Conservation (phyloP, 2,329 filamentous ascomycete genomes). For the Fusarium camptoceras region DNA sequence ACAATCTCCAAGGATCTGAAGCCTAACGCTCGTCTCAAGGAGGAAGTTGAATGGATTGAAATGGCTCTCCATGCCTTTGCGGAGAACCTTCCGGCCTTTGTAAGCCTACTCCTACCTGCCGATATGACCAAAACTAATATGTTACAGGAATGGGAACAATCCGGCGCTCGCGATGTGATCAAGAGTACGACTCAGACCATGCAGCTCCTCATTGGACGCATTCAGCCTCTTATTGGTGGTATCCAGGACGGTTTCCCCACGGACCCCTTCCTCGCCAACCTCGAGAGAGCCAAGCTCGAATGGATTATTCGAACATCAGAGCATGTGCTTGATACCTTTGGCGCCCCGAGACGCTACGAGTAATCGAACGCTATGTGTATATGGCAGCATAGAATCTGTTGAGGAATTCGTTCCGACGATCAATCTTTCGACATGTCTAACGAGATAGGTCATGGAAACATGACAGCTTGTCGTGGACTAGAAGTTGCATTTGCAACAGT, state of each 20-base stretch:
- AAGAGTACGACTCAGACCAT: constrained; percentile 56
- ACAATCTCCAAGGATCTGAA: constrained; percentile 71
- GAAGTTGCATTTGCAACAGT: constrained; percentile 46
- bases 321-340: constrained; percentile 52
- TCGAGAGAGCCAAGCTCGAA: constrained; percentile 55
- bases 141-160: constrained; percentile 55
- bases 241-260: constrained; percentile 54
- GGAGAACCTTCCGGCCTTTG: constrained; percentile 60
- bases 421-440: constrained; percentile 27
- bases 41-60: constrained; percentile 71
- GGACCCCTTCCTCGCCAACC: constrained; percentile 54
- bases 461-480: constrained; percentile 12
- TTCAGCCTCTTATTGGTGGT: constrained; percentile 51
- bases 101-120: constrained; percentile 52
- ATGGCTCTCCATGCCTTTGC: constrained; percentile 67
- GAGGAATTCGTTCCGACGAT: constrained; percentile 10
- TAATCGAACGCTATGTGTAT: constrained; percentile 34
- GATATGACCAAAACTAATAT: constrained; percentile 24
- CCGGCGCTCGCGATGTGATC: constrained; percentile 52
- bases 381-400: constrained; percentile 11
- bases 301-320: constrained; percentile 54
- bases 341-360: constrained; percentile 47
- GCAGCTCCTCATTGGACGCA: constrained; percentile 52
- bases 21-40: constrained; percentile 62
- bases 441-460: constrained; percentile 26